Conservation (phyloP, 2,329 filamentous ascomycete species). For the Periconia sp. region DNA sequence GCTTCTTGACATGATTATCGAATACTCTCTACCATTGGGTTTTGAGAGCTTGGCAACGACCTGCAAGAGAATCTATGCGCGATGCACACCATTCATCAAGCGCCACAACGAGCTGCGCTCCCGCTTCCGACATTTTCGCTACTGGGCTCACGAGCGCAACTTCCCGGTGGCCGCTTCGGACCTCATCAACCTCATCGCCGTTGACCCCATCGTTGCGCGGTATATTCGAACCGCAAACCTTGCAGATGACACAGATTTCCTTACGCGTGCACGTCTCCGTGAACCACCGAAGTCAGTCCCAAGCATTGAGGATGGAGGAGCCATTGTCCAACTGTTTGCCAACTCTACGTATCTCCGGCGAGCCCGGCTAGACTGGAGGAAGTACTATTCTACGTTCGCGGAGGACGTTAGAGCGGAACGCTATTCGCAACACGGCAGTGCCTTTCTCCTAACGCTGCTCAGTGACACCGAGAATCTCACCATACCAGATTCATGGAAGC, state of each 20-base stretch:
- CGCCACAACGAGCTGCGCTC: constrained; percentile 26
- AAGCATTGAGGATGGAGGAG: constrained; percentile 18
- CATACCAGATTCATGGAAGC: constrained; percentile 19
- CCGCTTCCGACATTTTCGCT: constrained; percentile 24
- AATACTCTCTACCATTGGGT: constrained; percentile 20
- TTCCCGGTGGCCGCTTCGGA: constrained; percentile 20
- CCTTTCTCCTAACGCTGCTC: constrained; percentile 30
- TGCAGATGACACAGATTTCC: constrained; percentile 15
- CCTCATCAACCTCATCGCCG: constrained; percentile 25
- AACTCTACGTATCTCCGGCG: constrained; percentile 22
- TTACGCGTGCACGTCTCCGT: constrained; percentile 5
- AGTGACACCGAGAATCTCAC: constrained; percentile 19
- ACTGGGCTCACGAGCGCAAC: constrained; percentile 8
- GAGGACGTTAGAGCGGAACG: constrained; percentile 19
- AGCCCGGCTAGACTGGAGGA: constrained; percentile 30
- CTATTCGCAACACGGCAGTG: constrained; percentile 29
- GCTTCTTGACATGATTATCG: constrained; percentile 23
- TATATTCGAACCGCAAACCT: constrained; percentile 27
- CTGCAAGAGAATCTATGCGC: constrained; percentile 23
- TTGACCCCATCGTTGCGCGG: constrained; percentile 24
- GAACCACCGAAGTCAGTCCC: constrained; percentile 11
- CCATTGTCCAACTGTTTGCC: constrained; percentile 22
- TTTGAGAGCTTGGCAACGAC: constrained; percentile 31
- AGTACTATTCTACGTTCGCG: constrained; percentile 23
- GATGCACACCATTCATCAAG: constrained; percentile 24